Percentiles rank a stretch among this genome's conserved stretches.
phyloP scores from a whole-genome alignment of 2,329 filamentous ascomycete genomes.

The Ophiostoma tasmaniense region DNA sequence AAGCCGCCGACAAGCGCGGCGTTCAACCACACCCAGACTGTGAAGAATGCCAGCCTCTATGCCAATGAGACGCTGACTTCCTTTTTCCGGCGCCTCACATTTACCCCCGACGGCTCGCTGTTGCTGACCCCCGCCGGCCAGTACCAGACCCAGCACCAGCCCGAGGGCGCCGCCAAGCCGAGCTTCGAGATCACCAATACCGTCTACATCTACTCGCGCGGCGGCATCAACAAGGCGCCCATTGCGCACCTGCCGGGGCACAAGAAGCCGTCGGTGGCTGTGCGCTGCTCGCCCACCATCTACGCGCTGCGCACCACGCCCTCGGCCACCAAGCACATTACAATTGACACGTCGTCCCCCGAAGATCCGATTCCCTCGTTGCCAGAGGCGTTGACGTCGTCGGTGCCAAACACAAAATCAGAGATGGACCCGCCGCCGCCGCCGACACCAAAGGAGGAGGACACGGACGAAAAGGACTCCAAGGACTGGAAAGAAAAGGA shows the following conservation, averaged over 20 bases:
- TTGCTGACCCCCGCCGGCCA: conserved; percentile 92
- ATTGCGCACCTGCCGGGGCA: conserved; percentile 92
- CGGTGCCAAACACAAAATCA: conserved; percentile 35
- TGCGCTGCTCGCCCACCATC: conserved; percentile 84
- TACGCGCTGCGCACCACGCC: conserved; percentile 70
- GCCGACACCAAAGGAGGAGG: conserved; percentile 23
- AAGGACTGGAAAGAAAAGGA: no score
- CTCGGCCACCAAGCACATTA: conserved; percentile 75
- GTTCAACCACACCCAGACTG: conserved; percentile 40
- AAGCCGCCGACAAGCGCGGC: conserved; percentile 51
- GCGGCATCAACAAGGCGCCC: conserved; percentile 92
- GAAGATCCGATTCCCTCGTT: conserved; percentile 78
- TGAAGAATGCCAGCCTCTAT: conserved; percentile 83
- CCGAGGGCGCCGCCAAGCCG: conserved; percentile 54
- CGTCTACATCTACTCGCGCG: conserved; percentile 94
- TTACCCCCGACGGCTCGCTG: conserved; percentile 89
- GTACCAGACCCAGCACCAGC: conserved; percentile 71
- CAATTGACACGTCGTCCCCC: conserved; percentile 81
- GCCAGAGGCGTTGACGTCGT: conserved; percentile 62
- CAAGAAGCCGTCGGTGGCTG: conserved; percentile 94
- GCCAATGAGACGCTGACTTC: conserved; percentile 95
- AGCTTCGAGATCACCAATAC: conserved; percentile 89
- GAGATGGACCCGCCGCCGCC: conserved; percentile 29
- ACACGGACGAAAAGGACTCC: conserved; percentile 27
- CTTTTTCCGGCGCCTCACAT: conserved; percentile 88